Conservation (phyloP, 2,329 filamentous ascomycete species). For the Fusarium stilboides region DNA sequence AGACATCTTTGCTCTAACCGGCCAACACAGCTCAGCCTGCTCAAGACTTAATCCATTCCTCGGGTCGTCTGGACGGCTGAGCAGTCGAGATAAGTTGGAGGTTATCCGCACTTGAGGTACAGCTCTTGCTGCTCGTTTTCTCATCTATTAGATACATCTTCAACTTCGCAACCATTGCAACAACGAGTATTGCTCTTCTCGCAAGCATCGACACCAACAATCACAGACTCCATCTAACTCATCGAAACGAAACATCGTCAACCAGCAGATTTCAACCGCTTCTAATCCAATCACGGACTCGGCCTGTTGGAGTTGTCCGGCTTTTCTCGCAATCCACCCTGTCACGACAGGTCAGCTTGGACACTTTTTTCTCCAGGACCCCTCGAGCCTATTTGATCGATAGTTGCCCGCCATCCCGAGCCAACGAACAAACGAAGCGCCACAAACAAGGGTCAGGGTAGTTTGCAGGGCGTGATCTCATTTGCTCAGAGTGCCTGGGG, state of each 20-base stretch:
- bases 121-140: constrained; percentile 17
- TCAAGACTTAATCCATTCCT: constrained; percentile 39
- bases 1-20: constrained; percentile 9
- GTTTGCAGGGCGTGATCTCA: constrained; percentile 11
- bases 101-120: constrained; percentile 12
- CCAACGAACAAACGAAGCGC: constrained; percentile 37
- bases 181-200: constrained; percentile 17
- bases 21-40: constrained; percentile 9
- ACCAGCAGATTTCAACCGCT: not conserved
- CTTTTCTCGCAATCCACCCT: constrained; percentile 27
- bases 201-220: constrained; percentile 6
- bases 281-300: constrained; percentile 38
- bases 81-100: constrained; percentile 39
- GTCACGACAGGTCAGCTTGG: constrained; percentile 24
- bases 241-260: constrained; percentile 44
- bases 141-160: not conserved
- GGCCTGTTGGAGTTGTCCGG: constrained; percentile 20
- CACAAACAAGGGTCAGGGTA: constrained; percentile 24
- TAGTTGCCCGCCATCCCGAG: constrained; percentile 19
- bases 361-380: constrained; percentile 12
- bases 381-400: not conserved
- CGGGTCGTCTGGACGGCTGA: constrained; percentile 22
- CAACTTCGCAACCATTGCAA: constrained; percentile 1
- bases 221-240: constrained; percentile 12
- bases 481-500: constrained; percentile 27